Evolutionary conservation across 257 asterid genomes (phyloP), one percentile per base, ranked within the genome.

Genomic region (Hygrophila difformis): DNA sequence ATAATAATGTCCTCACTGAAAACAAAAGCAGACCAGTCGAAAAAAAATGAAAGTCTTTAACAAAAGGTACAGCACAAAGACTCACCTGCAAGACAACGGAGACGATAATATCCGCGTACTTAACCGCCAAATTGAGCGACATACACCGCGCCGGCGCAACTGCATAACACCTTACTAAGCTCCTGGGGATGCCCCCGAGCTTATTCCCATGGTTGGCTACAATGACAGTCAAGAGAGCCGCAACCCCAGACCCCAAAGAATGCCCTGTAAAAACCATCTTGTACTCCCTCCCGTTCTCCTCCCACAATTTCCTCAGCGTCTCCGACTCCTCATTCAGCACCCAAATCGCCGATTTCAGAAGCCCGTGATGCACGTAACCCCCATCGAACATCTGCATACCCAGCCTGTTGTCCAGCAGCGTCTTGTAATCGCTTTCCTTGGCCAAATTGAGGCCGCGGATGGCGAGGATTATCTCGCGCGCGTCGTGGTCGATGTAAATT

Each of bases 301-400:
- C 71, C 98, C 98, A 89, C 58, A 76, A 40, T 44, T 54, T 64
- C 53, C 47, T 70, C 71, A 91, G 44, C 17, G 70, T 68, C 53
- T 74, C 96, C 26, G 94, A 72, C 39, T 85, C 98, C 1, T 54
- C 52, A 17, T 77, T 70, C 79, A 91, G 41, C 54, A 91, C 53
- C 96, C 96, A 91, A 22, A 62, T 49, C 21, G 98, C 98, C 0
- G 98, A 84, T 48, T 79, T 85, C 79, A 91, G 49, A 66, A 85
- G 54, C 24, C 98, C 98, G 23, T 82, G 74, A 54, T 91, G 98
- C 45, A 91, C 98, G 57, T 71, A 91, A 0, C 98, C 98, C 18
- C 98, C 96, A 64, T 86, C 94, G 44, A 85, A 86, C 96, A 73
- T 89, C 75, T 89, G 98, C 81, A 50, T 75, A 33, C 94, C 98